Evolutionary conservation across 1,139 yeast genomes (phyloP).

Genomic region (Kodamaea sp.): DNA sequence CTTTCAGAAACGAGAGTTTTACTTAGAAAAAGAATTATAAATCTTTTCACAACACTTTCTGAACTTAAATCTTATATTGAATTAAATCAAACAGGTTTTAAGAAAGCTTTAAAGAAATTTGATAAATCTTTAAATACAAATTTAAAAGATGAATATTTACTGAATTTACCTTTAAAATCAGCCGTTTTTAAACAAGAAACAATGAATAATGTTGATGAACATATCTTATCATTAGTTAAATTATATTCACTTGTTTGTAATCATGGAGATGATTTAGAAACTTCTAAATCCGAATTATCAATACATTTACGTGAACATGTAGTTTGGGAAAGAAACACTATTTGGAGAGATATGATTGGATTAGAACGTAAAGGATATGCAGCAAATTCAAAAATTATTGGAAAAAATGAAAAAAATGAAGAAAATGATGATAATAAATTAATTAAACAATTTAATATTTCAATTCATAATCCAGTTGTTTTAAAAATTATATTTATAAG

Average conservation of each 20-base stretch:
- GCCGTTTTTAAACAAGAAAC: constrained; percentile 32
- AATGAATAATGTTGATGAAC: constrained; percentile 16
- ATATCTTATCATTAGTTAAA: constrained; percentile 31
- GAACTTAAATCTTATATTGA: constrained; percentile 66
- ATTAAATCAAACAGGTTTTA: constrained; percentile 63
- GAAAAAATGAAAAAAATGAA: constrained; percentile 11
- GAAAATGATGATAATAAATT: constrained; percentile 12
- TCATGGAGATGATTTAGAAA: constrained; percentile 38
- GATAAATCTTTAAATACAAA: constrained; percentile 55
- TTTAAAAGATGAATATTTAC: constrained; percentile 37
- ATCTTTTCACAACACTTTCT: constrained; percentile 55
- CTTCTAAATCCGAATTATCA: constrained; percentile 49
- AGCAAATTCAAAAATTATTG: constrained; percentile 26
- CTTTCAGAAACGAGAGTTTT: constrained; percentile 47
- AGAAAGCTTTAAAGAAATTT: constrained; percentile 65
- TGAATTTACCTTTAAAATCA: constrained; percentile 28
- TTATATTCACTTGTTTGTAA: constrained; percentile 43
- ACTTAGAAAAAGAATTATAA: constrained; percentile 53
- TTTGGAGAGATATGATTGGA: constrained; percentile 57
- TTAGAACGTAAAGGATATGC: constrained; percentile 31
- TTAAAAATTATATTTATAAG: constrained; percentile 46
- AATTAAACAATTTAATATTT: constrained; percentile 30
- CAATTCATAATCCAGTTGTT: constrained; percentile 40
- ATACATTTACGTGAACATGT: constrained; percentile 67
- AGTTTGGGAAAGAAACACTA: constrained; percentile 72